Base-by-base conservation (phyloP, 495 filamentous ascomycete species). In the Penicillium roqueforti region DNA sequence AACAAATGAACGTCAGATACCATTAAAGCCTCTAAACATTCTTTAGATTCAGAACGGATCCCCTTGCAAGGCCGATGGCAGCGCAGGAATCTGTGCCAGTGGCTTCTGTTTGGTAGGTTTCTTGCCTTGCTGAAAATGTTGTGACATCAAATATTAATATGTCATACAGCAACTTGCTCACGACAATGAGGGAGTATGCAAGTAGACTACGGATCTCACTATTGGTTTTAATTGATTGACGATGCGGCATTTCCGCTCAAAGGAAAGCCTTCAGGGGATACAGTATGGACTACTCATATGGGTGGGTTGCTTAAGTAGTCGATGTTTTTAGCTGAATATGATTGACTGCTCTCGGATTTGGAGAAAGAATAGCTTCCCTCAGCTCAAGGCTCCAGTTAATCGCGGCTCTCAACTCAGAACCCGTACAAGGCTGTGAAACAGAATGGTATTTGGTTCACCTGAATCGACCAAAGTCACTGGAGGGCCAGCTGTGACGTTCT, bases 51-150 rank as follows among this genome's bases (percentile, higher is more conserved):
- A 5, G 0, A 3, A 1, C n/a, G 49, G 38, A 11, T 18, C 23
- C 11, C 28, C 26, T 5, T 51, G 49, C 28, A 51, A 28, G 3
- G 3, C 25, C 2, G 49, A 51, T 25, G 49, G 49, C 8, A 51
- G 49, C 29, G 20, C 29, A 8, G 49, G 49, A 18, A 43, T 43
- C 26, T 51, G 49, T 23, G 26, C 38, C 1, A 51, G 49, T 11
- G 39, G 39, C 0, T 51, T 43, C 38, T 51, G 49, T 8, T 7
- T 51, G 49, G 49, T 51, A 25, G 0, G 49, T 5, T 11, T 26
- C 2, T 18, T 4, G 4, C 9, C 6, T 19, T 26, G 0, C 3
- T 8, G 10, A 8, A 26, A 10, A 7, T 2, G 7, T 18, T 2
- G 6, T 5, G 2, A 3, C 14, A 22, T 11, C 8, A 39, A 28